phyloP scores from a whole-genome alignment of 2,329 filamentous ascomycete genomes.

The Fusarium musae region DNA sequence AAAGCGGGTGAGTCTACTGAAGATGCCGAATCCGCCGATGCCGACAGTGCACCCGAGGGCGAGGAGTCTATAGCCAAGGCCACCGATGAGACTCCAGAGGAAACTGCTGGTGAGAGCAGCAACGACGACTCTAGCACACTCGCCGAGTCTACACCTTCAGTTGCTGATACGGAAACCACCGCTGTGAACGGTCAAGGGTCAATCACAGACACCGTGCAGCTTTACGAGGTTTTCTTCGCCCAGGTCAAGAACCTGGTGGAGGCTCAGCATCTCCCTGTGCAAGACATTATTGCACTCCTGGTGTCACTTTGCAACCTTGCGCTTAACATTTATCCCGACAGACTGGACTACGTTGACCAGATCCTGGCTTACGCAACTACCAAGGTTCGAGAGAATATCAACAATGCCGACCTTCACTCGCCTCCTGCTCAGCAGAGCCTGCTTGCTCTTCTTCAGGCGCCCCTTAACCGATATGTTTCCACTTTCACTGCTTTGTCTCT shows the following conservation, averaged over 20 bases:
- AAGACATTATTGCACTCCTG: conserved; percentile 91
- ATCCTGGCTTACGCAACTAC: conserved; percentile 87
- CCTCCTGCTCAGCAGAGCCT: conserved; percentile 88
- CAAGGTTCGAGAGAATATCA: conserved; percentile 89
- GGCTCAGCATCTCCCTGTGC: conserved; percentile 88
- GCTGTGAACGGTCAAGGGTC: conserved; percentile 58
- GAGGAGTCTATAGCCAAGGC: conserved; percentile 35
- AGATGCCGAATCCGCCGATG: conserved; percentile 47
- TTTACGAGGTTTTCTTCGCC: conserved; percentile 97
- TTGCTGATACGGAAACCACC: conserved; percentile 60
- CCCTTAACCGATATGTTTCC: conserved; percentile 88
- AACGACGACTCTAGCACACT: conserved; percentile 48
- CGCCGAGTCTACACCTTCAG: conserved; percentile 51
- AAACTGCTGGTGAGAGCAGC: conserved; percentile 34
- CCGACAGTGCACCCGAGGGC: conserved; percentile 29
- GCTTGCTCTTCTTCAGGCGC: conserved; percentile 88
- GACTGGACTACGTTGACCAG: conserved; percentile 94
- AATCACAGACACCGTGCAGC: conserved; percentile 75
- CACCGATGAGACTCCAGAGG: conserved; percentile 34
- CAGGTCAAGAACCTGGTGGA: conserved; percentile 95
- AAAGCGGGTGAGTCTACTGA: conserved; percentile 47
- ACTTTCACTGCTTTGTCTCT: conserved; percentile 96
- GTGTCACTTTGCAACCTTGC: conserved; percentile 95
- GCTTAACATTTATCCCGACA: conserved; percentile 93
- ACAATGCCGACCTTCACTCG: conserved; percentile 95